Base-by-base conservation (phyloP, 176 grass and related monocot species). In the Poa pratensis region DNA sequence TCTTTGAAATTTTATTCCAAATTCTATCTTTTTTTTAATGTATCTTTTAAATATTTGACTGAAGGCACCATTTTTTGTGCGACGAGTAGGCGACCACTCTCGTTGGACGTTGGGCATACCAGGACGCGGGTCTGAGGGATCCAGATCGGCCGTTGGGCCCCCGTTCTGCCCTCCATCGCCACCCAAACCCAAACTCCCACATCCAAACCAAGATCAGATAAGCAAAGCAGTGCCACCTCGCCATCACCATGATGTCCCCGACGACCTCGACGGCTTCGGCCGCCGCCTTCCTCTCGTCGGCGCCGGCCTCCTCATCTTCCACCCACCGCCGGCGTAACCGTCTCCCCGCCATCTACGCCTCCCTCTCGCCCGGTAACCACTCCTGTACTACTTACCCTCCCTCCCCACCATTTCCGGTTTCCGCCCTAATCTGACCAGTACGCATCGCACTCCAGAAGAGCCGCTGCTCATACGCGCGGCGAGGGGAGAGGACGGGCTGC, bases 391-490 rank as follows among this genome's bases (percentile, higher is more conserved):
- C 70, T 24, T 85, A 19, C 49, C 43, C 64, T 46, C 22, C 28
- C 43, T 50, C 30, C 30, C 23, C 48, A 9, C 48, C 89, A 80
- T 87, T 79, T 75, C 75, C 46, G 9, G 75, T 87, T 79, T 75
- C 75, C 46, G 9, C 39, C 58, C 59, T 34, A 84, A 87, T 76
- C 75, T 80, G 89, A 87, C 30, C 50, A 24, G 15, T 13, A 24
- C 81, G n/a, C 48, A n/a, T 30, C 27, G 27, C 78, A 20, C 34
- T 69, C 32, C 82, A 98, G 91, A 95, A 74, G 96, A 98, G 22
- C 93, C 93, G 35, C 81, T 98, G 48, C 86, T 98, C 78, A 75
- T 98, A 54, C 93, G 89, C 68, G 93, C 93, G 23, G 93, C 96
- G 54, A 92, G 78, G 91, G 96, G 93, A 11, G 87, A 94, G 83